Base-by-base conservation (phyloP, 768 basidiomycete genomes). In the Auriscalpium orientale region DNA sequence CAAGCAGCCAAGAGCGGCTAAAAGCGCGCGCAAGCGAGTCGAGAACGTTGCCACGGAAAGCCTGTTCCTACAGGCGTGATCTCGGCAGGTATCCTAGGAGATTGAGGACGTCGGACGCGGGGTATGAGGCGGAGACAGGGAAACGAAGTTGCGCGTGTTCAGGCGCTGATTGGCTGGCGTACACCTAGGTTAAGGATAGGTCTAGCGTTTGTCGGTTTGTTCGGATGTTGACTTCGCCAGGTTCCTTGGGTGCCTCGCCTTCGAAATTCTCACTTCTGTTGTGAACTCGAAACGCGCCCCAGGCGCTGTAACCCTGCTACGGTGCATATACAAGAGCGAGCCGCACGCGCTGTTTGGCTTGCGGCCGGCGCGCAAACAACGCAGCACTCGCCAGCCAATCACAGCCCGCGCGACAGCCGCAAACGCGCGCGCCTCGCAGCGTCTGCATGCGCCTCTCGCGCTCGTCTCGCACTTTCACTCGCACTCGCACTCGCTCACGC, bases 81-180 rank as follows among this genome's bases (percentile, higher is more conserved):
- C 54, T 47, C 38, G 53, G 44, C n/a, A 36, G 53, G 57, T 58
- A 52, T 56, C 58, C 50, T 47, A 57, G 58, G 55, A 8, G 13
- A 43, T 43, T 43, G 6, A 43, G 40, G 40, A 8, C 55, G 50
- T 48, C 50, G 21, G 55, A 47, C 22, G 56, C 55, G 58, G 55
- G 50, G 56, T 49, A 59, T 52, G 52, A 44, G 58, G 36, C 44
- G 33, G 49, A 18, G 36, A 37, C 15, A 16, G 46, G 28, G 10
- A 15, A 13, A 4, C 45, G n/a, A 56, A 49, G 46, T 51, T 55
- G 50, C 6, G 3, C 11, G 12, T 21, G 28, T 18, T 22, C n/a
- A 44, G 2, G 10, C n/a, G 11, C 8, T 54, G 47, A 57, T 57
- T 57, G 56, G 56, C 22, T 44, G 20, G 18, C 10, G 8, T 20